Conservation (phyloP, 306 rosid genomes). For the Ormosia emarginata region DNA sequence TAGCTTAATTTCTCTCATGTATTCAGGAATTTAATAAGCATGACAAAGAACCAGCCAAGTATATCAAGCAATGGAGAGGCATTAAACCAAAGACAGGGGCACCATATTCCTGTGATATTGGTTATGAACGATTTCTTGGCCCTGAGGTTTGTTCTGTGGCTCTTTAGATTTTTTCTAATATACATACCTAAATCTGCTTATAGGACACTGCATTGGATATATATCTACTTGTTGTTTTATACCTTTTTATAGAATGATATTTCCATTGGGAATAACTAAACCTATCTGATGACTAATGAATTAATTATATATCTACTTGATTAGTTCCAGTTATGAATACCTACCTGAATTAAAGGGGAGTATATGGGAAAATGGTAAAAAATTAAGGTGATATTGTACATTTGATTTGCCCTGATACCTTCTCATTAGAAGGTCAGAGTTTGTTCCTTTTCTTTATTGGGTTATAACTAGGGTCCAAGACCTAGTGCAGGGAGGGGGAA, state of each 20-base stretch:
- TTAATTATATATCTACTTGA: not conserved
- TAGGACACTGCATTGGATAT: not conserved
- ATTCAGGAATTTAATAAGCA: slow-evolving; percentile 92
- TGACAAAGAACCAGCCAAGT: slow-evolving; percentile 91
- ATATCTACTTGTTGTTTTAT: not conserved
- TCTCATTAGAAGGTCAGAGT: not conserved
- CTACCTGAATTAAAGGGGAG: not conserved
- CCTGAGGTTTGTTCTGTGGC: slow-evolving; percentile 73
- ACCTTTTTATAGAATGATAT: not conserved
- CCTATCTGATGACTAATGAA: not conserved
- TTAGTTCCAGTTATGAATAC: not conserved
- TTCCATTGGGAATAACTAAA: not conserved
- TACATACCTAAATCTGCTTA: not conserved
- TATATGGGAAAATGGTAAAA: not conserved
- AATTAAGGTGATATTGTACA: not conserved
- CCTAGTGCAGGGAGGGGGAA: not conserved
- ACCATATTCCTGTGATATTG: slow-evolving; percentile 97
- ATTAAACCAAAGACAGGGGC: slow-evolving; percentile 98
- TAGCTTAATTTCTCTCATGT: slow-evolving; percentile 23
- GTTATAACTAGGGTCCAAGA: not conserved
- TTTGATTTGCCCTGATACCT: not conserved
- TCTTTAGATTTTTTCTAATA: slow-evolving; percentile 8
- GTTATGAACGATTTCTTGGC: slow-evolving; percentile 97
- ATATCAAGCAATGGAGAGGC: slow-evolving; percentile 93
- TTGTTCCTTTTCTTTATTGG: not conserved